phyloP scores from a whole-genome alignment of 192 early-diverging fungal genomes.

The Ramicandelaber brevisporus region DNA sequence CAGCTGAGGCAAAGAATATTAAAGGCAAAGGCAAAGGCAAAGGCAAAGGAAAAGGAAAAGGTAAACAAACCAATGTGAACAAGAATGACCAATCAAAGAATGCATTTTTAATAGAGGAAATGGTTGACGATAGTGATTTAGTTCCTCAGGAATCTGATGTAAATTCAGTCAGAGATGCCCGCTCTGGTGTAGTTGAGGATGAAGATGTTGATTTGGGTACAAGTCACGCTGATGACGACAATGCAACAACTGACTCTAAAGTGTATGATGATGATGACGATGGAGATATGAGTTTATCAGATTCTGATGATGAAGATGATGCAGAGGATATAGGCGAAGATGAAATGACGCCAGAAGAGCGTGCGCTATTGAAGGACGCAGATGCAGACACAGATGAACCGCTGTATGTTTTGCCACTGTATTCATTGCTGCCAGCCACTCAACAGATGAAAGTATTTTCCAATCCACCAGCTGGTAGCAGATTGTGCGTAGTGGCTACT shows the following conservation, averaged over 20 bases:
- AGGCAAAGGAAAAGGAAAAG: too few relatives aligned
- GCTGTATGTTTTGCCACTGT: constrained; percentile 90
- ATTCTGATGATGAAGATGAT: too few relatives aligned
- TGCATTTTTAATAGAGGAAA: too few relatives aligned
- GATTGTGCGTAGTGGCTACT: constrained; percentile 86
- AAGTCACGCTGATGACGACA: too few relatives aligned
- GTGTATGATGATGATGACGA: constrained; percentile 13
- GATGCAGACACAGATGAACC: constrained; percentile 46
- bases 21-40: too few relatives aligned
- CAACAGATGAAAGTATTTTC: constrained; percentile 85
- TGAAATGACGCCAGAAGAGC: too few relatives aligned
- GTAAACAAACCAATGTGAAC: too few relatives aligned
- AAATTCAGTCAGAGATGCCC: too few relatives aligned
- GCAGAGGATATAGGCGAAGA: constrained; percentile 8
- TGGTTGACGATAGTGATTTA: too few relatives aligned
- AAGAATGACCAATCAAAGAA: too few relatives aligned
- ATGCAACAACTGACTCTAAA: constrained; percentile 3
- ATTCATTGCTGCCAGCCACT: constrained; percentile 75
- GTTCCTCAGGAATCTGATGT: too few relatives aligned
- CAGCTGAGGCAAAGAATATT: neutral
- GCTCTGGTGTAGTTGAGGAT: constrained; percentile 19
- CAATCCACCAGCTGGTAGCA: constrained; percentile 56
- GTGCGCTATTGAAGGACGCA: constrained; percentile 12
- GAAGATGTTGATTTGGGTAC: constrained; percentile 24
- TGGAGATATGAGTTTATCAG: too few relatives aligned